phyloP scores from a whole-genome alignment of 2,329 filamentous ascomycete species.

The Balansia obtecta region DNA sequence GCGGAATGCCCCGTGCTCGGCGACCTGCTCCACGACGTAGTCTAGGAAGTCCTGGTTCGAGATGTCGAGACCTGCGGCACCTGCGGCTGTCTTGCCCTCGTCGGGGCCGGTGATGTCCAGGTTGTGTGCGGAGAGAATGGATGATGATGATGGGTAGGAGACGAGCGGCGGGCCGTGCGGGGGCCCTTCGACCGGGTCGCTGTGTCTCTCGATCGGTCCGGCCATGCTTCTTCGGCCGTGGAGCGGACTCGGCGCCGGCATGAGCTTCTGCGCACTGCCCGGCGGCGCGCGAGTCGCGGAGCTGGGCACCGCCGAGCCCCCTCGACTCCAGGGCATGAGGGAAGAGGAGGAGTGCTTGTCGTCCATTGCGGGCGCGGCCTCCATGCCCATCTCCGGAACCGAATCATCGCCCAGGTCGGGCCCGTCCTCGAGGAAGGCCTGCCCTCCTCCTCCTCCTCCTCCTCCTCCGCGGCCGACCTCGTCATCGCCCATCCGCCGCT shows the following conservation, averaged over 20 bases:
- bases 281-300: constrained; percentile 30
- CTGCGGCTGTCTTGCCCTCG: constrained; percentile 19
- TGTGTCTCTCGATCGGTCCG: constrained; percentile 33
- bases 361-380: constrained; percentile 51
- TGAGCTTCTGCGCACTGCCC: constrained; percentile 23
- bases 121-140: constrained; percentile 15
- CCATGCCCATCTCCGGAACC: constrained; percentile 55
- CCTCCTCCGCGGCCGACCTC: constrained; percentile 17
- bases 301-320: constrained; percentile 30
- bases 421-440: constrained; percentile 16
- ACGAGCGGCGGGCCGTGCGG: constrained; percentile 22
- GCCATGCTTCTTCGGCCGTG: constrained; percentile 24
- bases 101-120: constrained; percentile 10
- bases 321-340: constrained; percentile 40
- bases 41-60: constrained; percentile 34
- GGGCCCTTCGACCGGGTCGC: constrained; percentile 25
- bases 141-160: constrained; percentile 21
- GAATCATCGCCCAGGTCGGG: constrained; percentile 26
- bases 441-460: constrained; percentile 11
- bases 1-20: constrained; percentile 19
- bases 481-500: constrained; percentile 19
- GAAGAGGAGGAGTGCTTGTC: constrained; percentile 49
- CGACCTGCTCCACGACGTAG: constrained; percentile 27
- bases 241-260: constrained; percentile 23
- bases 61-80: constrained; percentile 26